A percentile compares a stretch with the other conserved stretches of the same genome.
phyloP scores from a whole-genome alignment of 148 eudicot species.

The Simmondsia chinensis region DNA sequence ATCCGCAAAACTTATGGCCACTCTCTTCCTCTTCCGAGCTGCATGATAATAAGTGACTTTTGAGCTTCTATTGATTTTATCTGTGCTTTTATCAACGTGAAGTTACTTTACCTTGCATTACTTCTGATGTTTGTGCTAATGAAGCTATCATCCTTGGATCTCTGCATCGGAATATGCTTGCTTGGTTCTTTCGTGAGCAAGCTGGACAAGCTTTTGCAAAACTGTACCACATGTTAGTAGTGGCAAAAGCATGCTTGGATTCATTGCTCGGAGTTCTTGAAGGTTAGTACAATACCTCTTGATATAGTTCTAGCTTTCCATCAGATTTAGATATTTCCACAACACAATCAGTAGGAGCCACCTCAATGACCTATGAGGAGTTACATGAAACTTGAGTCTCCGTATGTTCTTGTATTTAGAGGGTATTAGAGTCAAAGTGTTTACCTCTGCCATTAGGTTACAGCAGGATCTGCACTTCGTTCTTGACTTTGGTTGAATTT shows the following conservation, averaged over 20 bases:
- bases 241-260: no score
- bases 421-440: no score
- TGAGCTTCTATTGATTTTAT: neutral
- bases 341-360: constrained; percentile 47
- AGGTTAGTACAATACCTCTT: constrained; percentile 21
- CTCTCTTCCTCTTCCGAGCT: neutral
- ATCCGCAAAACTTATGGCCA: no score
- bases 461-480: constrained; percentile 31
- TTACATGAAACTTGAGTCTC: constrained; percentile 4
- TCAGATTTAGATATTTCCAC: constrained; percentile 37
- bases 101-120: constrained; percentile 1
- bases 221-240: constrained; percentile 36
- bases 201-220: constrained; percentile 39
- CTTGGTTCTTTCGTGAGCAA: constrained; percentile 27
- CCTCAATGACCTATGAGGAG: constrained; percentile 28
- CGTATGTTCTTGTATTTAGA: neutral
- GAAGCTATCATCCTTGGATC: constrained; percentile 9
- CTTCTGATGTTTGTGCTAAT: constrained; percentile 1
- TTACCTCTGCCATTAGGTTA: constrained; percentile 42
- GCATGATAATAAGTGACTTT: neutral
- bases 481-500: constrained; percentile 25
- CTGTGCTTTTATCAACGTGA: neutral
- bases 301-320: constrained; percentile 27
- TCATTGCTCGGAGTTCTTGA: no score
- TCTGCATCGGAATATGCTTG: constrained; percentile 9